phyloP scores from a whole-genome alignment of 306 rosid species.

The Aeschynomene evenia region DNA sequence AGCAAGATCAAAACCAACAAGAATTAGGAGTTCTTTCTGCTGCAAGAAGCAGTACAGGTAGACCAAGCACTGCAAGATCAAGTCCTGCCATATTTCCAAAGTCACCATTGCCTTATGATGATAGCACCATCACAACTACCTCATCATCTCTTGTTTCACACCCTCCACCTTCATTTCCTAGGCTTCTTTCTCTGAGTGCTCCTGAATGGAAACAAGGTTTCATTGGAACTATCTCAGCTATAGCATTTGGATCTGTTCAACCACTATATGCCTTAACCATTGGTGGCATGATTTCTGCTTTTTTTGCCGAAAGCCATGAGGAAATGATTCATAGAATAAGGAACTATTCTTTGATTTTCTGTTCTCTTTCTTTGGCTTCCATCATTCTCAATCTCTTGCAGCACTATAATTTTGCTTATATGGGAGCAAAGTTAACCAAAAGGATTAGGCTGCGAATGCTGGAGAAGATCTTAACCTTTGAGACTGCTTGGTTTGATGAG shows the following conservation, averaged over 20 bases:
- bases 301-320: conserved; percentile 66
- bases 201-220: conserved; percentile 94
- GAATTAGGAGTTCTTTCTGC: conserved; percentile 47
- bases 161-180: conserved; percentile 62
- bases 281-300: conserved; percentile 93
- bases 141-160: conserved; percentile 25
- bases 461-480: conserved; percentile 78
- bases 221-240: conserved; percentile 71
- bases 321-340: conserved; percentile 73
- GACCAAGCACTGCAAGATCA: conserved; percentile 66
- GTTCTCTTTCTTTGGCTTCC: conserved; percentile 67
- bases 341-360: conserved; percentile 65
- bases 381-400: conserved; percentile 71
- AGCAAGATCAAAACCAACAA: conserved; percentile 47
- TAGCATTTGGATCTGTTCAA: conserved; percentile 79
- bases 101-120: conserved; percentile 53
- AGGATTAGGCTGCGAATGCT: conserved; percentile 72
- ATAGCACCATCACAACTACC: background rate
- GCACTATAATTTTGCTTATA: conserved; percentile 80
- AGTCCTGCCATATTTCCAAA: conserved; percentile 64
- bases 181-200: conserved; percentile 69
- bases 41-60: conserved; percentile 69
- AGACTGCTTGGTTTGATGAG: conserved; percentile 92
- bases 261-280: conserved; percentile 83
- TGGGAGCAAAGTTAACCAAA: conserved; percentile 80